Percentiles rank a stretch among this genome's conserved stretches.
Conservation (phyloP, 2,329 filamentous ascomycete species). For the Calonectria hawksworthii region DNA sequence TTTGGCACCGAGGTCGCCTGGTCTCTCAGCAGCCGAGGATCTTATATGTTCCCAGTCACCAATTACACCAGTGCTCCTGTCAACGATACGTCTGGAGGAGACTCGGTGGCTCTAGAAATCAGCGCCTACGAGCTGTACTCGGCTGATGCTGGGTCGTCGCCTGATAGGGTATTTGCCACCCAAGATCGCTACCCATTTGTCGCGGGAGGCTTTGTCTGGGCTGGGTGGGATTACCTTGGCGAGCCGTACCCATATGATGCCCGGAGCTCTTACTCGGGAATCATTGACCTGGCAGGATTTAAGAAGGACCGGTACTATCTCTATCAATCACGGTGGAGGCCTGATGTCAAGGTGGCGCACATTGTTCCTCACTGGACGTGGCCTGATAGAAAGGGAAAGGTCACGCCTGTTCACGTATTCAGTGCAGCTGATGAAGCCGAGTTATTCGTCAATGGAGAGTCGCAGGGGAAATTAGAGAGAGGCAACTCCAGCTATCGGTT, state of each 20-base stretch:
- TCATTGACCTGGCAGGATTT: not conserved
- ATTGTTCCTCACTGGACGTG: constrained; percentile 2
- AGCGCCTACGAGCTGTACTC: constrained; percentile 1
- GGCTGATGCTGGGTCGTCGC: not conserved
- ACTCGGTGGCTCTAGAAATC: not conserved
- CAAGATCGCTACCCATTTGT: not conserved
- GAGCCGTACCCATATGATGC: constrained; percentile 1
- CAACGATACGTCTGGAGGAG: not conserved
- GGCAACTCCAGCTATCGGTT: not conserved
- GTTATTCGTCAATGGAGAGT: not conserved
- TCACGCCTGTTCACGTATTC: not conserved
- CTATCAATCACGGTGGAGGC: not conserved
- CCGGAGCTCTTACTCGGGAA: not conserved
- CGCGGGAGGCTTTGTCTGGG: not conserved
- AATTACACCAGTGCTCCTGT: not conserved
- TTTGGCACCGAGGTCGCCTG: constrained; percentile 1
- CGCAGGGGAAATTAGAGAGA: not conserved
- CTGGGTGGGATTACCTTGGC: not conserved
- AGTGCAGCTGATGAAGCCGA: not conserved
- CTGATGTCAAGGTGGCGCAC: not conserved
- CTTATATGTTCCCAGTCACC: not conserved
- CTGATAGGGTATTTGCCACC: not conserved
- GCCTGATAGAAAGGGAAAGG: not conserved
- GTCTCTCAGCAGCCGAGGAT: not conserved
- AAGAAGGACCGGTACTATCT: constrained; percentile 6